Evolutionary conservation across 2,329 filamentous ascomycete genomes (phyloP).

Genomic region (Claviceps sp.): DNA sequence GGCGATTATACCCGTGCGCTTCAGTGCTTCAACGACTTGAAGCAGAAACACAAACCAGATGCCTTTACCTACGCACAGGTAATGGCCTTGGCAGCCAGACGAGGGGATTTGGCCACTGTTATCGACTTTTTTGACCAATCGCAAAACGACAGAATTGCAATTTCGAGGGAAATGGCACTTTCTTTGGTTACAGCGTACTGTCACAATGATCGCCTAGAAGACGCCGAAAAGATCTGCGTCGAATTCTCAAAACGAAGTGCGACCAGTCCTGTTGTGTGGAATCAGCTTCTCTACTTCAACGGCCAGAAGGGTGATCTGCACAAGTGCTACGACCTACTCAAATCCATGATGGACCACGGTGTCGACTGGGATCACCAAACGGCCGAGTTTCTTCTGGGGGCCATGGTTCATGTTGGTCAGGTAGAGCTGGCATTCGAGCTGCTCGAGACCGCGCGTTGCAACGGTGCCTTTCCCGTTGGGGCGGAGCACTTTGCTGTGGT

Average conservation of each 20-base stretch:
- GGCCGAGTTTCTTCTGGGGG: conserved; percentile 35
- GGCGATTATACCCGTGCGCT: conserved; percentile 56
- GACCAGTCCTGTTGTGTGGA: conserved; percentile 56
- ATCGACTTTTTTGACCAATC: conserved; percentile 52
- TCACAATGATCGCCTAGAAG: conserved; percentile 20
- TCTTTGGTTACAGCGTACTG: conserved; percentile 57
- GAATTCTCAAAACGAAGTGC: conserved; percentile 40
- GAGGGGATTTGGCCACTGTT: conserved; percentile 61
- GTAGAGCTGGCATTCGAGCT: conserved; percentile 36
- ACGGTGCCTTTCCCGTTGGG: conserved; percentile 31
- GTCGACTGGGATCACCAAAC: conserved; percentile 37
- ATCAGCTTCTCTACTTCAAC: conserved; percentile 58
- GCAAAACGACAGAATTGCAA: conserved; percentile 33
- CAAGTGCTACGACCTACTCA: conserved; percentile 34
- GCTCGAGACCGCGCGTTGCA: conserved; percentile 28
- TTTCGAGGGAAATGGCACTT: conserved; percentile 45
- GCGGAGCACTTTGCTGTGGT: conserved; percentile 38
- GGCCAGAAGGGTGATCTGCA: conserved; percentile 44
- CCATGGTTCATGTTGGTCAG: conserved; percentile 35
- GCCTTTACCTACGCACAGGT: conserved; percentile 55
- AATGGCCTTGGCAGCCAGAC: conserved; percentile 55
- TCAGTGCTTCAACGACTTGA: conserved; percentile 48
- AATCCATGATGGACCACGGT: conserved; percentile 31
- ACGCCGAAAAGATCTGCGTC: conserved; percentile 26
- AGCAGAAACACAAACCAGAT: conserved; percentile 38